phyloP scores from a whole-genome alignment of 768 basidiomycete species.

The Lepiota brunneoincarnata region DNA sequence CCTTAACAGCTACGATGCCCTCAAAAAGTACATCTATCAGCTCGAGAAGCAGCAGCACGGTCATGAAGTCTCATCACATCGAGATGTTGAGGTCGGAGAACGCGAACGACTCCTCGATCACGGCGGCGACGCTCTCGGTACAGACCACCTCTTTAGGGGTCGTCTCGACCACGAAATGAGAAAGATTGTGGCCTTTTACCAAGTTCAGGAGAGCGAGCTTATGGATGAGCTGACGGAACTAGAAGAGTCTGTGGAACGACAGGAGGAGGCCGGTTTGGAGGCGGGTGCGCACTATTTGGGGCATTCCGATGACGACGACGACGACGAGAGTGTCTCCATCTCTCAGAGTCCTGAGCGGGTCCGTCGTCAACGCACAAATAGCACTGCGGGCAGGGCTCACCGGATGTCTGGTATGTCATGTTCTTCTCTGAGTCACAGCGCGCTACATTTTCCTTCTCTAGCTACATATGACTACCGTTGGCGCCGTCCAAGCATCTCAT shows the following conservation, averaged over 20 bases:
- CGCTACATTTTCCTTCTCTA: neutral
- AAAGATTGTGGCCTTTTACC: slow-evolving; percentile 82
- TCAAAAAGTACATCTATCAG: slow-evolving; percentile 85
- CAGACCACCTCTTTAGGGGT: slow-evolving; percentile 64
- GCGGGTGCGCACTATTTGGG: slow-evolving; percentile 52
- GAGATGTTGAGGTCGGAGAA: slow-evolving; percentile 69
- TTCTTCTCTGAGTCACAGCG: neutral
- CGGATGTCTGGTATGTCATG: slow-evolving; percentile 18
- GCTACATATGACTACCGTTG: neutral
- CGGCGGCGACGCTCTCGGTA: slow-evolving; percentile 30
- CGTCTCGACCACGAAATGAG: slow-evolving; percentile 79
- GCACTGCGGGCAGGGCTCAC: slow-evolving; percentile 21
- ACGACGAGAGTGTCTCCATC: slow-evolving; percentile 35
- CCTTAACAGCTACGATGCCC: slow-evolving; percentile 68
- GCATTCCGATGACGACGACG: slow-evolving; percentile 57
- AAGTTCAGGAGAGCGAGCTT: slow-evolving; percentile 71
- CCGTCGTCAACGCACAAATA: slow-evolving; percentile 34
- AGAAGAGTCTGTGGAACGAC: slow-evolving; percentile 52
- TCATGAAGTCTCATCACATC: slow-evolving; percentile 25
- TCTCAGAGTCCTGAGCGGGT: slow-evolving; percentile 34
- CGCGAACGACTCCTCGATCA: slow-evolving; percentile 50
- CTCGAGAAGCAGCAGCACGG: slow-evolving; percentile 74
- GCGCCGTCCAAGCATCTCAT: slow-evolving; percentile 19
- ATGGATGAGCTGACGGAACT: slow-evolving; percentile 55
- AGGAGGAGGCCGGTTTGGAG: slow-evolving; percentile 58